These are phyloP conservation scores for Cryptosporidium sp. DNA, from an alignment of 169 alveolate genomes.

Conservation along the genomic window DNA sequence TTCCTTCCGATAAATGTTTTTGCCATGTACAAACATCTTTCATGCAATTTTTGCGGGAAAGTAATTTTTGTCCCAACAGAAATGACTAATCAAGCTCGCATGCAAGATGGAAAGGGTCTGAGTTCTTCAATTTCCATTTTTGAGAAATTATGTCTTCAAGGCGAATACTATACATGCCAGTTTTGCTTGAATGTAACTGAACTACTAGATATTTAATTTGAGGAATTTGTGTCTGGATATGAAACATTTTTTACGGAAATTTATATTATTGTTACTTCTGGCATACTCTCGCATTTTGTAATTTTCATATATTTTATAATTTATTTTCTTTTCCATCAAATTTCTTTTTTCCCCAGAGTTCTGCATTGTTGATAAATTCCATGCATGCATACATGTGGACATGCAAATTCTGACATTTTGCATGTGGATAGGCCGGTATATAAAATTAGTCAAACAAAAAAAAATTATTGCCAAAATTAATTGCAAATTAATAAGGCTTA, in stretches of 20 bases:
- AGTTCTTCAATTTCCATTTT: background rate
- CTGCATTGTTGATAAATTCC: background rate
- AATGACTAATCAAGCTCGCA: background rate
- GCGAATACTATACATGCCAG: constrained; percentile 31
- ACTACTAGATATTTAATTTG: constrained; percentile 34
- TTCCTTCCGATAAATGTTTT: constrained; percentile 45
- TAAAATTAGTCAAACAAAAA: background rate
- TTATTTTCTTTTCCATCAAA: background rate
- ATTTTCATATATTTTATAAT: constrained; percentile 1
- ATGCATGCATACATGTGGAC: constrained; percentile 48
- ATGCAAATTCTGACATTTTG: constrained; percentile 27
- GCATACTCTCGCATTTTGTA: background rate
- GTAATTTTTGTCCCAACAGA: constrained; percentile 24
- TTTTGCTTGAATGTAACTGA: constrained; percentile 21
- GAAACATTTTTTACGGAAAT: background rate
- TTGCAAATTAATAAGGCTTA: background rate
- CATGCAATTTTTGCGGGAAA: constrained; percentile 70
- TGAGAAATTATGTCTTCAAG: constrained; percentile 18
- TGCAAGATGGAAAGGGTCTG: background rate
- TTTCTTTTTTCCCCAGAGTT: background rate
- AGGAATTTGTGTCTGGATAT: background rate
- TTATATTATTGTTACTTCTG: background rate
- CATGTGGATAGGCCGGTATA: constrained; percentile 6
- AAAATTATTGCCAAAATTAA: background rate
- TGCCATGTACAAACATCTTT: background rate